phyloP scores from a whole-genome alignment of 495 filamentous ascomycete genomes.

The Pyrenula massariospora region DNA sequence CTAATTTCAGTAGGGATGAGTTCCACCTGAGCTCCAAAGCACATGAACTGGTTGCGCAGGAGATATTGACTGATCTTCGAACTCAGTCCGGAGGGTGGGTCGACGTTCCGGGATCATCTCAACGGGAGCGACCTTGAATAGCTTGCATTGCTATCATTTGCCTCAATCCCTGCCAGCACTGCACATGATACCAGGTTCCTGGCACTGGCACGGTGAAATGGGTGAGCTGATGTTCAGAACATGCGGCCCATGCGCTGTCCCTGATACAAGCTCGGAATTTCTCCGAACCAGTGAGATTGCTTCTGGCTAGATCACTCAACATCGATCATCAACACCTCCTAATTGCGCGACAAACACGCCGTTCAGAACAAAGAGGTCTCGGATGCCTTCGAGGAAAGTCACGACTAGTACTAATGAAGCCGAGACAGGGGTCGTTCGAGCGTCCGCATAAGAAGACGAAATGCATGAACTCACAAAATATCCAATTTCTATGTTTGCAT shows the following conservation, averaged over 20 bases:
- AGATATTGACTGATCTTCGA: constrained; percentile 32
- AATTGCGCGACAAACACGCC: background rate
- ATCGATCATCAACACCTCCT: background rate
- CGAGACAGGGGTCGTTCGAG: background rate
- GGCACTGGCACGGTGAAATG: background rate
- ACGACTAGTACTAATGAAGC: background rate
- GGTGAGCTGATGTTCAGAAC: background rate
- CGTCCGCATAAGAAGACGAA: too few relatives aligned
- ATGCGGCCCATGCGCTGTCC: background rate
- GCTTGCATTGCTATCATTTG: background rate
- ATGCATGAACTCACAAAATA: too few relatives aligned
- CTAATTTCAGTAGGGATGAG: constrained; percentile 29
- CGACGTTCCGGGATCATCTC: background rate
- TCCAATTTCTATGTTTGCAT: too few relatives aligned
- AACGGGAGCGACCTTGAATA: background rate
- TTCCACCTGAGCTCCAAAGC: constrained; percentile 37
- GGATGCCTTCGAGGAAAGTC: background rate
- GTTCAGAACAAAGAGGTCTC: background rate
- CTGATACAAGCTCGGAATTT: background rate
- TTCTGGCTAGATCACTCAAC: background rate
- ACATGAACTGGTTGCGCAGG: constrained; percentile 35
- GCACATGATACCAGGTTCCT: background rate
- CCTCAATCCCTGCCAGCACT: background rate
- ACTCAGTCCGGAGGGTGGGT: constrained; percentile 11
- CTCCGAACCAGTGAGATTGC: background rate